phyloP scores from a whole-genome alignment of 2,329 filamentous ascomycete species.

The Sporothrix inflata region DNA sequence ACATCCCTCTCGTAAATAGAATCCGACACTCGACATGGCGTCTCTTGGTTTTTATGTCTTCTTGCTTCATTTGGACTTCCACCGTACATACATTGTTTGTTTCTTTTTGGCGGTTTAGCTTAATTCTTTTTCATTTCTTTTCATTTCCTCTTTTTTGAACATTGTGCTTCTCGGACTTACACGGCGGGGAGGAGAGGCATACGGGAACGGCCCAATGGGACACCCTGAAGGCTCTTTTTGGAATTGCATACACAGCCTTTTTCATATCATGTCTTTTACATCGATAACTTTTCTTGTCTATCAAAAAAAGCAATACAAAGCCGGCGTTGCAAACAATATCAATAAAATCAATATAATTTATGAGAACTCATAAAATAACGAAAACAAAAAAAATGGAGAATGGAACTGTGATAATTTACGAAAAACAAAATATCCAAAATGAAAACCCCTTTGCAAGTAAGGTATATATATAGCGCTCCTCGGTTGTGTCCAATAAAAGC shows the following conservation, averaged over 20 bases:
- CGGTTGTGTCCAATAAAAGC: neutral
- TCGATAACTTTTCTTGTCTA: neutral
- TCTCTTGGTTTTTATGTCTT: neutral
- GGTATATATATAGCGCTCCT: neutral
- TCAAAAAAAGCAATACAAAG: neutral
- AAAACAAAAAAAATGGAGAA: neutral
- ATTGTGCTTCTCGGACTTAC: neutral
- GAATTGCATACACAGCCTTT: neutral
- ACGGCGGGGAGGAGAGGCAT: neutral
- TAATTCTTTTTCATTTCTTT: neutral
- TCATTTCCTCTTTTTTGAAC: neutral
- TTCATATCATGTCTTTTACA: neutral
- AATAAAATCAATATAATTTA: neutral
- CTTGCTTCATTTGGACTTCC: neutral
- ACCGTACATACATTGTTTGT: neutral
- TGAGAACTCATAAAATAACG: neutral
- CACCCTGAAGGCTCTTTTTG: neutral
- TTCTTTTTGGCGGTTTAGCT: neutral
- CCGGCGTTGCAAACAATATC: neutral
- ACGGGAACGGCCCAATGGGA: neutral
- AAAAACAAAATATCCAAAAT: conserved; percentile 1
- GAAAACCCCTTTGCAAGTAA: neutral
- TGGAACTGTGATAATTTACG: neutral
- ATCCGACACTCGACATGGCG: neutral
- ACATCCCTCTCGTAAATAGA: neutral